Base-by-base conservation (phyloP, 306 rosid genomes). In the Vicia faba region DNA sequence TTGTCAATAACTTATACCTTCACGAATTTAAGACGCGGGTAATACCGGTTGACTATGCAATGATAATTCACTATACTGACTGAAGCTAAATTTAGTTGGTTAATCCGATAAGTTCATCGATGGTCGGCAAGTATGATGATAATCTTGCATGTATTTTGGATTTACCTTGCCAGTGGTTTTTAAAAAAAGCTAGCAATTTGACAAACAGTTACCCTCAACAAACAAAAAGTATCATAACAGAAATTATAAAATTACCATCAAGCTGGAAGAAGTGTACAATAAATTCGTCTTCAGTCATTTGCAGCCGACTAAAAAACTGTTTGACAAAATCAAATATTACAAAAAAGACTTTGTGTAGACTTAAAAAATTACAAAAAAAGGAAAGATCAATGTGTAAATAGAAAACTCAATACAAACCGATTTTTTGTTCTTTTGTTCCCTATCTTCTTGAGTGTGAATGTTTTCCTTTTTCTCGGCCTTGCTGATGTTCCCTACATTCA, bases 201-300 rank as follows among this genome's bases (percentile, higher is more conserved):
- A 33, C 9, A 33, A 33, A 33, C 38, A 1, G 7, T 33, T 20
- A 15, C 39, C 38, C 60, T 53, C 48, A 61, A 23, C 56, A 55
- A 73, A 40, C 25, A 48, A 72, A 51, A 61, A 66, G 11, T 61
- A 72, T 66, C 14, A 62, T 60, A 41, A 20, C 35, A 79, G 15
- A 68, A 43, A 45, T 78, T 79, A 89, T 87, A 88, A 64, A 54
- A 59, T 80, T 88, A 93, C 98, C 98, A 74, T 93, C 97, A 75
- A 93, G 81, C 74, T 83, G 92, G 77, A 73, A 93, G 81, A 86
- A 93, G 75, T 93, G 87, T 55, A 79, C 16, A 50, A 89, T 48
- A 64, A 93, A 77, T 75, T 93, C 98, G 75, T 89, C 96, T 72
- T 93, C 96, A 0, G 88, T 86, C 89, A 93, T 84, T 74, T 89